A percentile compares a stretch with the other conserved stretches of the same genome.
Evolutionary conservation across 2,329 filamentous ascomycete species (phyloP).

Genomic region (Trichophyton schoenleinii): DNA sequence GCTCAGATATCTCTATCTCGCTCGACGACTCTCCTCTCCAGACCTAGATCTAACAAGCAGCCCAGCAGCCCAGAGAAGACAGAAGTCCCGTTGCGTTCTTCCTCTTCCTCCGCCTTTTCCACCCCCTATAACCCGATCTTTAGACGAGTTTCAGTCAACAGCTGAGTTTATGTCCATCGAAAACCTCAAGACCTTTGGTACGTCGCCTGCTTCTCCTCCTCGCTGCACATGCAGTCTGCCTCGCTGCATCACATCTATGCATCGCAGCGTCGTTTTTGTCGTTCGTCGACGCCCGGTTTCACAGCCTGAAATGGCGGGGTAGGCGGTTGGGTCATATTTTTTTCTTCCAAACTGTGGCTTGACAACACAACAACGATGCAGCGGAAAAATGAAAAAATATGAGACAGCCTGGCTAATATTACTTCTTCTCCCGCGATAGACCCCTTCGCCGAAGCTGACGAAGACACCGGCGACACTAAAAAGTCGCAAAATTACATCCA

Average conservation of each 20-base stretch:
- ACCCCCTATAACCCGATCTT: constrained; percentile 25
- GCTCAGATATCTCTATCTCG: not conserved
- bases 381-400: not conserved
- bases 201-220: constrained; percentile 27
- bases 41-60: not conserved
- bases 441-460: constrained; percentile 99
- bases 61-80: not conserved
- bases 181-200: constrained; percentile 95
- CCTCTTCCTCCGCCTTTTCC: constrained; percentile 13
- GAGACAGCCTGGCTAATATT: constrained; percentile 3
- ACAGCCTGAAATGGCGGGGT: constrained; percentile 24
- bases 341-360: constrained; percentile 15
- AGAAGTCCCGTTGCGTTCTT: constrained; percentile 10
- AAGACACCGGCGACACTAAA: constrained; percentile 87
- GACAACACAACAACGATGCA: not conserved
- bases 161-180: constrained; percentile 96
- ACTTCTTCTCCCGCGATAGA: constrained; percentile 43
- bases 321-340: constrained; percentile 14
- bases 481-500: constrained; percentile 97
- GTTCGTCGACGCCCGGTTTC: not conserved
- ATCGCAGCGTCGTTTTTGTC: not conserved
- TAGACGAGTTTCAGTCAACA: constrained; percentile 46
- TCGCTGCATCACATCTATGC: not conserved
- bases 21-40: not conserved
- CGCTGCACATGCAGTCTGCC: not conserved